Percentiles rank a stretch among this genome's conserved stretches.
These are phyloP conservation scores for Medicago arabica DNA, from an alignment of 306 rosid genomes.

Conservation along the genomic window DNA sequence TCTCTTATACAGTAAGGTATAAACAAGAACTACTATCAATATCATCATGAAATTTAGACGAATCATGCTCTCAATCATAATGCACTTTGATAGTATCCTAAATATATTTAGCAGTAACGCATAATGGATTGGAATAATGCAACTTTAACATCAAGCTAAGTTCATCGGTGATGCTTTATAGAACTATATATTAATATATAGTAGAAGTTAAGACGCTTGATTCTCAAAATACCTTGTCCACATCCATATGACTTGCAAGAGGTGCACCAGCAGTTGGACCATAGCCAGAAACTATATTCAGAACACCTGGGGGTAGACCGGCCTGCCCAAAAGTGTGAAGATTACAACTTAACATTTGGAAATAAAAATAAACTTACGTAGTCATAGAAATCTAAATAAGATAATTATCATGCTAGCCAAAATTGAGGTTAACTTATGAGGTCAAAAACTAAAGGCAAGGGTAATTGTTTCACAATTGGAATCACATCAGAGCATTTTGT, in stretches of 20 bases:
- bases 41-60: slow-evolving; percentile 1
- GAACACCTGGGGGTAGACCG: slow-evolving; percentile 95
- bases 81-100: background rate
- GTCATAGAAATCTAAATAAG: background rate
- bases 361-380: slow-evolving; percentile 2
- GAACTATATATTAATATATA: too few relatives aligned
- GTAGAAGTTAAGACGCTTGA: background rate
- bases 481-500: background rate
- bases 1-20: too few relatives aligned
- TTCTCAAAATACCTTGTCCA: slow-evolving; percentile 77
- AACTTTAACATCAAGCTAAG: too few relatives aligned
- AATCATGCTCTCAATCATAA: background rate
- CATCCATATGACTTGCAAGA: slow-evolving; percentile 94
- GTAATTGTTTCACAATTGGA: slow-evolving; percentile 12
- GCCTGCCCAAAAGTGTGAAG: slow-evolving; percentile 59
- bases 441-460: slow-evolving; percentile 21
- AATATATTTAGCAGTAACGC: background rate
- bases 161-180: too few relatives aligned
- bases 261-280: slow-evolving; percentile 94
- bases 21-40: background rate
- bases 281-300: slow-evolving; percentile 82
- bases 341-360: slow-evolving; percentile 17
- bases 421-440: slow-evolving; percentile 24
- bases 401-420: slow-evolving; percentile 7
- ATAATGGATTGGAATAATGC: too few relatives aligned